Conservation (phyloP, 1,139 yeast species). For the Trichomonascaceae sp. region DNA sequence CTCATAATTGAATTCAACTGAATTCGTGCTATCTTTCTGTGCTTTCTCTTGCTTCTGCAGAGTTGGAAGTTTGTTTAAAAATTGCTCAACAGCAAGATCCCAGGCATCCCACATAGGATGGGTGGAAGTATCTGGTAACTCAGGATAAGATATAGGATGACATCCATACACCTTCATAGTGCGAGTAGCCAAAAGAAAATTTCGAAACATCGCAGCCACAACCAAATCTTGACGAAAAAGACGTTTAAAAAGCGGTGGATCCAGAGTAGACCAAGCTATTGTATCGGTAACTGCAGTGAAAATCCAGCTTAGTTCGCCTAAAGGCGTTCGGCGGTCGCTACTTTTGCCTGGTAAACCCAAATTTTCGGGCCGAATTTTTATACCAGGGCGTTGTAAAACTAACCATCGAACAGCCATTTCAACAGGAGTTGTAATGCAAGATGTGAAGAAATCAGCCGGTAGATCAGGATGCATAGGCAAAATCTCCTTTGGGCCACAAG, state of each 20-base stretch:
- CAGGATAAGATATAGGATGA: slow-evolving; percentile 93
- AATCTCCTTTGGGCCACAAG: slow-evolving; percentile 80
- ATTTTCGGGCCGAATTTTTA: slow-evolving; percentile 16
- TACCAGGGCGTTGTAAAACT: slow-evolving; percentile 64
- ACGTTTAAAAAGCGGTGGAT: slow-evolving; percentile 81
- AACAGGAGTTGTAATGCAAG: slow-evolving; percentile 92
- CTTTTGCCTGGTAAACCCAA: slow-evolving; percentile 77
- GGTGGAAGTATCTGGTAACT: slow-evolving; percentile 71
- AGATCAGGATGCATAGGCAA: slow-evolving; percentile 90
- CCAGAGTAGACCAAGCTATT: slow-evolving; percentile 92
- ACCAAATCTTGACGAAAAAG: slow-evolving; percentile 91
- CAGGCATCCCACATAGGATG: slow-evolving; percentile 98
- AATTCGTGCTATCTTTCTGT: slow-evolving; percentile 21
- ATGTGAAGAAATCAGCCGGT: slow-evolving; percentile 94
- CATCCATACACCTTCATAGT: slow-evolving; percentile 93
- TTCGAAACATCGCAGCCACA: slow-evolving; percentile 93
- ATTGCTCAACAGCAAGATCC: slow-evolving; percentile 96
- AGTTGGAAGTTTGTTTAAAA: slow-evolving; percentile 49
- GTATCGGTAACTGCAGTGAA: slow-evolving; percentile 98
- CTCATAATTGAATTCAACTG: slow-evolving; percentile 49
- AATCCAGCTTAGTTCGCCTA: slow-evolving; percentile 96
- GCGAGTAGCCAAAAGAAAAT: slow-evolving; percentile 83
- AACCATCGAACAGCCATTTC: slow-evolving; percentile 93
- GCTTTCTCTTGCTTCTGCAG: slow-evolving; percentile 30
- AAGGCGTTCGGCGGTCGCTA: slow-evolving; percentile 88